A percentile compares a stretch with the other conserved stretches of the same genome.
Evolutionary conservation across 345 rosid genomes (phyloP).

Genomic region (Anacardium occidentale): DNA sequence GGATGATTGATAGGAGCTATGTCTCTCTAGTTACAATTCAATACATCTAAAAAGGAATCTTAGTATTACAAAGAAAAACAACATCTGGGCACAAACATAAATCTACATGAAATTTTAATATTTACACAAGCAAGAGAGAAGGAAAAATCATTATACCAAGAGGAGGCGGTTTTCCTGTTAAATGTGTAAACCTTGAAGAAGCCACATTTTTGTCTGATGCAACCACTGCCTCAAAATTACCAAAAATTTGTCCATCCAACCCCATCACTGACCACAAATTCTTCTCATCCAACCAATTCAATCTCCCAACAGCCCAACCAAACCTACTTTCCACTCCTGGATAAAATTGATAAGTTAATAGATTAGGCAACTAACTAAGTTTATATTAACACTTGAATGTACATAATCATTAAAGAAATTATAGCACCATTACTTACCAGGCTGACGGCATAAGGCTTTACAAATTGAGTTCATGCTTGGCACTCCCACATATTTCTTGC

Average conservation of each 20-base stretch:
- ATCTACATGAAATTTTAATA: neutral
- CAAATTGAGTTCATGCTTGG: constrained; percentile 85
- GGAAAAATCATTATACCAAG: constrained; percentile 44
- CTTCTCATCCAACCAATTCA: constrained; percentile 66
- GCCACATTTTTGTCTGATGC: constrained; percentile 64
- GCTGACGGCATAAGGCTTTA: constrained; percentile 58
- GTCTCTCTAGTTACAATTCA: neutral
- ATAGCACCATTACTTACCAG: constrained; percentile 36
- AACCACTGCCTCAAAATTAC: constrained; percentile 62
- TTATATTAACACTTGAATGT: neutral
- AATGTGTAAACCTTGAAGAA: constrained; percentile 59
- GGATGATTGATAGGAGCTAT: neutral
- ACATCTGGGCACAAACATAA: neutral
- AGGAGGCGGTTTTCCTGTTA: constrained; percentile 60
- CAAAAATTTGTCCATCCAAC: constrained; percentile 55
- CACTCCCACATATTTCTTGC: constrained; percentile 69
- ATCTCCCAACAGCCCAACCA: constrained; percentile 56
- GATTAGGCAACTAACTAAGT: constrained; percentile 4
- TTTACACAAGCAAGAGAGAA: neutral
- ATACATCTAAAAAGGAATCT: neutral
- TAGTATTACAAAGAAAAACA: too few species aligned
- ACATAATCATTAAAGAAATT: neutral
- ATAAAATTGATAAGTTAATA: constrained; percentile 15
- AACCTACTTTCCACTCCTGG: constrained; percentile 72
- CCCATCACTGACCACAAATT: constrained; percentile 62